Evolutionary conservation across 2,329 filamentous ascomycete genomes (phyloP), one percentile per base, ranked within the genome.

Genomic region (Neofusicoccum laricinum): DNA sequence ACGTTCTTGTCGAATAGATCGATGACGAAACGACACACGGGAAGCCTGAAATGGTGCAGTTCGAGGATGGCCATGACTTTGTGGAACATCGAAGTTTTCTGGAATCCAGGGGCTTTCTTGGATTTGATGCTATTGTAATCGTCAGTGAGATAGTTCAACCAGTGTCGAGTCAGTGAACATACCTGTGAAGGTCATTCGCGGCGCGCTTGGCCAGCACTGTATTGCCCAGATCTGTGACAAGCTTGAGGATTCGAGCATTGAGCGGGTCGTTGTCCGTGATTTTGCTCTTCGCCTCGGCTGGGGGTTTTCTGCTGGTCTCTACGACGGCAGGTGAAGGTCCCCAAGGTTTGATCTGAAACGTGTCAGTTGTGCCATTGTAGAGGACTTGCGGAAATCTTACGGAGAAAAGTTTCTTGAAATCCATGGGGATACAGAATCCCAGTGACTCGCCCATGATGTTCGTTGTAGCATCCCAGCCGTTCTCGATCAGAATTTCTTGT

Each of bases 1-100:
- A 98, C 91, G 65, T 86, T 89, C 78, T 94, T 95, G 72, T 98
- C 94, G 71, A 99, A 99, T 21, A 99, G 80, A 73, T 98, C 95
- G 66, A 98, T 88, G 40, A 97, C 90, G 78, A 97, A 93, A 50
- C 94, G 89, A 67, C 94, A 90, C 32, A 96, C 90, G 1, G 89
- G 90, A 2, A 99, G 84, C 21, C 93, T 87, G 77, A 95, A 98
- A 73, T 96, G 92, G 71, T 97, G 94, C 69, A 87, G 88, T 76
- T 97, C 93, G 65, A 99, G 84, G 55, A 98, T 83, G 8, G 87
- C 86, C 81, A 99, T 88, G 51, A 95, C 88, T 72, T 93, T 91
- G 69, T 89, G 88, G 80, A 98, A 98, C 46, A 99, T 85, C 4
- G 84, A 82, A 4, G 89, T 86, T 71, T 90, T 90, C 41, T 85